phyloP scores from a whole-genome alignment of 73 alveolate genomes.

The Paramecium sexaurelia region DNA sequence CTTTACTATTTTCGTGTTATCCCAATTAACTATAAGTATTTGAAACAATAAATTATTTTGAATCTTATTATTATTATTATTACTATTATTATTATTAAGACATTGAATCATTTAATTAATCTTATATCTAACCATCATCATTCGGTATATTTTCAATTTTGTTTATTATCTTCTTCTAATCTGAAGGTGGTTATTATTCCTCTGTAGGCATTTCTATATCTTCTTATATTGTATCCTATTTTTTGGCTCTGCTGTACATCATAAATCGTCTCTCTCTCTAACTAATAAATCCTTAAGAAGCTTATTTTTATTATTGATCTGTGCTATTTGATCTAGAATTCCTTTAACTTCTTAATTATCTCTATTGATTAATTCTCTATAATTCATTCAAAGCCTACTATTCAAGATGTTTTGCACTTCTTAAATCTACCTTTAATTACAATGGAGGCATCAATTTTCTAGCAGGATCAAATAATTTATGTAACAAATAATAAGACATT shows the following conservation, averaged over 20 bases:
- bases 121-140: not conserved
- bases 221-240: slow-evolving; percentile 24
- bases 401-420: slow-evolving; percentile 54
- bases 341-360: not conserved
- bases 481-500: slow-evolving; percentile 20
- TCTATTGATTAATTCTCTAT: not conserved
- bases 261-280: slow-evolving; percentile 1
- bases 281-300: slow-evolving; percentile 22
- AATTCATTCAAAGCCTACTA: not conserved
- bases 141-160: not conserved
- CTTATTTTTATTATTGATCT: not conserved
- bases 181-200: not conserved
- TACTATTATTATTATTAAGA: no score
- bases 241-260: not conserved
- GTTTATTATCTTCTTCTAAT: not conserved
- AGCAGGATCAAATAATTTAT: slow-evolving; percentile 35
- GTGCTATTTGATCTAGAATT: not conserved
- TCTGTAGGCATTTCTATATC: slow-evolving; percentile 33
- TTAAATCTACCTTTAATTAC: not conserved
- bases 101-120: no score
- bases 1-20: not conserved
- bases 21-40: not conserved
- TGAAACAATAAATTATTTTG: not conserved
- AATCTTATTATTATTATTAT: not conserved
- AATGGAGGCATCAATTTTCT: slow-evolving; percentile 50